Percentiles rank a stretch among this genome's conserved stretches.
Evolutionary conservation across 2,329 filamentous ascomycete species (phyloP).

Genomic region (Ophiostoma tasmaniense): DNA sequence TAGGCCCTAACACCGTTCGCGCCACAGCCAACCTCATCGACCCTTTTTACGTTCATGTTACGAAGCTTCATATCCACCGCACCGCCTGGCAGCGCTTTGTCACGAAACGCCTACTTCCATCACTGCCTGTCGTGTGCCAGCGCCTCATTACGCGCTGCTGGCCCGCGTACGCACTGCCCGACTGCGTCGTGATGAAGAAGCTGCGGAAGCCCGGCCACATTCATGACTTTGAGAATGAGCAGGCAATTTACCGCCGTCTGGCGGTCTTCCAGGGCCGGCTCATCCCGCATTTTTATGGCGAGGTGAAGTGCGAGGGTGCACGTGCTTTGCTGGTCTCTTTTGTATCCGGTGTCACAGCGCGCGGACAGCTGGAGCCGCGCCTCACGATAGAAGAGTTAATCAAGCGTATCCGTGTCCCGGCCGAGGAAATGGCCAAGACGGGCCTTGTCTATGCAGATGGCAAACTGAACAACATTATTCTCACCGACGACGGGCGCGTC

Average conservation of each 20-base stretch:
- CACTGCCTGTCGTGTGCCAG: not conserved
- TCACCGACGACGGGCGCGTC: not conserved
- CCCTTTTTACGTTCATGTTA: not conserved
- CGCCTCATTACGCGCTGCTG: not conserved
- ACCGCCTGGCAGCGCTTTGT: not conserved
- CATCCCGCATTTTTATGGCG: slow-evolving; percentile 11
- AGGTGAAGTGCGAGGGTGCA: slow-evolving; percentile 11
- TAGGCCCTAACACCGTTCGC: not conserved
- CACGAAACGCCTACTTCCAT: not conserved
- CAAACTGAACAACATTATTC: not conserved
- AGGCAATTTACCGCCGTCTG: slow-evolving; percentile 5
- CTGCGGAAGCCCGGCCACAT: not conserved
- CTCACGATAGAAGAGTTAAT: not conserved
- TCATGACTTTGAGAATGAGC: slow-evolving; percentile 7
- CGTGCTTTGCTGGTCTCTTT: not conserved
- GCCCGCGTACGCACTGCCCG: slow-evolving; percentile 7
- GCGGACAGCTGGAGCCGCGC: not conserved
- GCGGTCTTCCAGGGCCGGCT: not conserved
- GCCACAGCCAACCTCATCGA: not conserved
- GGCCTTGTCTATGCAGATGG: not conserved
- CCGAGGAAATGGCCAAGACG: not conserved
- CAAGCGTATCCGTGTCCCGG: not conserved
- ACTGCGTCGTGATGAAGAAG: slow-evolving; percentile 12
- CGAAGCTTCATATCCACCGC: not conserved
- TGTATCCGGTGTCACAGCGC: not conserved